Evolutionary conservation across 140 eudicot genomes (phyloP).

Genomic region (Bidens hawaiensis): DNA sequence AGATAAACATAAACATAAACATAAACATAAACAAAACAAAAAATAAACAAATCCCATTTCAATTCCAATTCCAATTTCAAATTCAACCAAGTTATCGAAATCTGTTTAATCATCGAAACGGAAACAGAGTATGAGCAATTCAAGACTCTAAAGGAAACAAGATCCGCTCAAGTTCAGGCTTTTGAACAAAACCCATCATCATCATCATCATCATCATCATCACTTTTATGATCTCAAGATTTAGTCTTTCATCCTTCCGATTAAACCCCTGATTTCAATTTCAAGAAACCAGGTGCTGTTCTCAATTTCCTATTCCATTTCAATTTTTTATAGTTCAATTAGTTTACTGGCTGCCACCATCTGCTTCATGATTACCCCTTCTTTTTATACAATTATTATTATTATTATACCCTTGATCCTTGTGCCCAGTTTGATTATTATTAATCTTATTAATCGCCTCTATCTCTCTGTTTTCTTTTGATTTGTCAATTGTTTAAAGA

Average conservation of each 20-base stretch:
- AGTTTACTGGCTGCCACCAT: slow-evolving; percentile 21
- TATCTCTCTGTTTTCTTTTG: slow-evolving; percentile 9
- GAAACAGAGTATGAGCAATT: not conserved
- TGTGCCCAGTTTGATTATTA: slow-evolving; percentile 16
- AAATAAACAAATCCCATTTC: slow-evolving; percentile 6
- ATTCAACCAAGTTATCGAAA: slow-evolving; percentile 7
- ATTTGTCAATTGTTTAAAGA: not conserved
- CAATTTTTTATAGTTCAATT: not conserved
- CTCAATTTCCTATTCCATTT: slow-evolving; percentile 7
- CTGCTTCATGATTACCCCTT: slow-evolving; percentile 15
- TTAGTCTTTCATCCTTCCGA: slow-evolving; percentile 11
- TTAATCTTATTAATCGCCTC: too few species aligned
- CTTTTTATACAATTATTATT: slow-evolving; percentile 20
- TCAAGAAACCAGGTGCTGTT: slow-evolving; percentile 35
- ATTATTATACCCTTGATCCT: slow-evolving; percentile 17
- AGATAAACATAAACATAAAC: too few species aligned
- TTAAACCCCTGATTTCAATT: slow-evolving; percentile 16
- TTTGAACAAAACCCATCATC: slow-evolving; percentile 8
- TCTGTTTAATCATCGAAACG: not conserved
- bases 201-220: too few species aligned
- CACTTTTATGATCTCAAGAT: slow-evolving; percentile 21
- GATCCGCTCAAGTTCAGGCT: slow-evolving; percentile 24
- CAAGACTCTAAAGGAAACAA: slow-evolving; percentile 16
- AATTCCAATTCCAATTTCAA: slow-evolving; percentile 7
- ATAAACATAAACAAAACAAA: too few species aligned